Conservation (phyloP, 2,329 filamentous ascomycete species). For the Fusarium dlaminii region DNA sequence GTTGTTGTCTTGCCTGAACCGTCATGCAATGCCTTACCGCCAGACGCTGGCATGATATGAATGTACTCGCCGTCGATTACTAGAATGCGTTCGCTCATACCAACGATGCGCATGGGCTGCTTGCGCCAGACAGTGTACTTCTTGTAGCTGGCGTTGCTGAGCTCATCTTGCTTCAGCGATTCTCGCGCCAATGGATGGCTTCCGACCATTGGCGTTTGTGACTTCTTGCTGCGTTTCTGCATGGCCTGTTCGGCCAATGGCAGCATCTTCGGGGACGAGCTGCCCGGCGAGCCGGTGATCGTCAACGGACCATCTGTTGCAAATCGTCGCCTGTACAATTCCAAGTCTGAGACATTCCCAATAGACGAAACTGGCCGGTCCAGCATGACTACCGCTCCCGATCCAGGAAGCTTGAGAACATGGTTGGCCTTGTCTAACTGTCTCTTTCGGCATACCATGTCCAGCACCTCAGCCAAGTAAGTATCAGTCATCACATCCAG, state of each 20-base stretch:
- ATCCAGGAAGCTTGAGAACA: conserved; percentile 79
- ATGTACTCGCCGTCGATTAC: conserved; percentile 88
- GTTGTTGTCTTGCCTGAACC: conserved; percentile 77
- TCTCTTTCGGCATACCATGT: conserved; percentile 79
- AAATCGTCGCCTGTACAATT: conserved; percentile 79
- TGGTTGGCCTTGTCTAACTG: conserved; percentile 82
- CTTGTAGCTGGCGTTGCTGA: conserved; percentile 70
- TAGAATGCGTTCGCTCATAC: conserved; percentile 77
- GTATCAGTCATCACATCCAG: conserved; percentile 83
- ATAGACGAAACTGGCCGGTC: conserved; percentile 84
- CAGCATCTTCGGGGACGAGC: conserved; percentile 73
- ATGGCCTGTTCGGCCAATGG: conserved; percentile 57
- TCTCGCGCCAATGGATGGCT: conserved; percentile 75
- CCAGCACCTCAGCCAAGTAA: conserved; percentile 83
- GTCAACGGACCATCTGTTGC: conserved; percentile 77
- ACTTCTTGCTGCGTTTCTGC: conserved; percentile 62
- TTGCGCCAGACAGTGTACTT: conserved; percentile 84
- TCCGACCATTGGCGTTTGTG: conserved; percentile 60
- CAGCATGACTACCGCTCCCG: conserved; percentile 77
- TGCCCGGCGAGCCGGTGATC: conserved; percentile 74
- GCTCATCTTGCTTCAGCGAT: conserved; percentile 67
- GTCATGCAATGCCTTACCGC: conserved; percentile 72
- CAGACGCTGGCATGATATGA: conserved; percentile 79
- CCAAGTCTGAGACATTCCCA: conserved; percentile 77
- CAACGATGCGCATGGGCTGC: conserved; percentile 83